These are phyloP conservation scores for Globisporangium mamillatum DNA, from an alignment of 352 stramenopile species.

Conservation along the genomic window DNA sequence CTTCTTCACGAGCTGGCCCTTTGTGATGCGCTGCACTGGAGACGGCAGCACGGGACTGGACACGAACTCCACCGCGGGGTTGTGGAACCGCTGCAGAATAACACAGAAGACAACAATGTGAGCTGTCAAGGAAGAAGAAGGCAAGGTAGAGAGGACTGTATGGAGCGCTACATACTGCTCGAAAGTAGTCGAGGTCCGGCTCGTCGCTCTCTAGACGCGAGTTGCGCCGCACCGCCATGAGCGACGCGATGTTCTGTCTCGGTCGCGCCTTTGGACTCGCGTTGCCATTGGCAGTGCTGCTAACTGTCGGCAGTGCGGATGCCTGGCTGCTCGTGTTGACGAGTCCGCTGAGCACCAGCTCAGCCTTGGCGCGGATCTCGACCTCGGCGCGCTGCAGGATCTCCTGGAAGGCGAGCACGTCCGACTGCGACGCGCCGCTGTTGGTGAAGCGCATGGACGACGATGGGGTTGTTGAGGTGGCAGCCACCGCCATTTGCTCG, in stretches of 20 bases:
- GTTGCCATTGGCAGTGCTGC: slow-evolving; percentile 14
- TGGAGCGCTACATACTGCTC: slow-evolving; percentile 24
- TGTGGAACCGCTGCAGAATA: slow-evolving; percentile 35
- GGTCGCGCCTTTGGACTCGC: slow-evolving; percentile 2
- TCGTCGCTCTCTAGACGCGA: slow-evolving; percentile 17
- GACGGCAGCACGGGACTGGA: slow-evolving; percentile 12
- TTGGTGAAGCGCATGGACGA: slow-evolving; percentile 20
- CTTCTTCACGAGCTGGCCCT: slow-evolving; percentile 46
- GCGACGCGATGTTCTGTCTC: slow-evolving; percentile 20
- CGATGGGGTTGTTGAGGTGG: slow-evolving; percentile 18
- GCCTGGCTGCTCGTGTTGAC: slow-evolving; percentile 42
- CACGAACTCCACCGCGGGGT: slow-evolving; percentile 33
- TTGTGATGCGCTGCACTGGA: slow-evolving; percentile 22
- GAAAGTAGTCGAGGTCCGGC: slow-evolving; percentile 44
- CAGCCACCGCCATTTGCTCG: slow-evolving; percentile 44
- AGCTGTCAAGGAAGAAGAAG: background rate
- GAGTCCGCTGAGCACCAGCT: slow-evolving; percentile 72
- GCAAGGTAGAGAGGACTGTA: background rate
- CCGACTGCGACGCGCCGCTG: slow-evolving; percentile 20
- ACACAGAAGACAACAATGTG: background rate
- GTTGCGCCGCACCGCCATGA: slow-evolving; percentile 8
- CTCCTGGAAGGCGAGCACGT: slow-evolving; percentile 56
- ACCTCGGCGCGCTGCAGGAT: slow-evolving; percentile 68
- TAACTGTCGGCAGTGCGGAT: slow-evolving; percentile 21
- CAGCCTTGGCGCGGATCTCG: slow-evolving; percentile 75